A percentile compares a stretch with the other conserved stretches of the same genome.
Conservation (phyloP, 495 filamentous ascomycete species). For the Penicillium manginii region DNA sequence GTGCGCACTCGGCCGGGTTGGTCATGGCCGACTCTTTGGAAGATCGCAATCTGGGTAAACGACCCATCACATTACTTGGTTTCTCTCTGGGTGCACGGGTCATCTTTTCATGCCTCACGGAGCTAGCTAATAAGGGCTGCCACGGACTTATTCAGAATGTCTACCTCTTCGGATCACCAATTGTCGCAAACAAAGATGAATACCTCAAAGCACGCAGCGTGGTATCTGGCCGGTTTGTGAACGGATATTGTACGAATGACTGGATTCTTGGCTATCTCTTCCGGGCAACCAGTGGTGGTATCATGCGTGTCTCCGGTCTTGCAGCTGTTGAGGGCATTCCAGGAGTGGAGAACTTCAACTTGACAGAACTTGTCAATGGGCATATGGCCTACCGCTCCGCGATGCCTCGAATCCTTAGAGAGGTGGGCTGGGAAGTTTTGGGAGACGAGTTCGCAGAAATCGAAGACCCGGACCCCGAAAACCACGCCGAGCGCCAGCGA, state of each 20-base stretch:
- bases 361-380: slow-evolving; percentile 83
- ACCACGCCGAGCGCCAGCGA: slow-evolving; percentile 82
- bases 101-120: slow-evolving; percentile 89
- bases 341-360: slow-evolving; percentile 87
- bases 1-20: slow-evolving; percentile 85
- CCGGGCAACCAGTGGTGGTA: slow-evolving; percentile 89
- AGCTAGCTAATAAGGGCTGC: slow-evolving; percentile 87
- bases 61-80: slow-evolving; percentile 93
- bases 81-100: slow-evolving; percentile 92
- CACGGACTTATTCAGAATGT: slow-evolving; percentile 92
- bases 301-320: slow-evolving; percentile 89
- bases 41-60: slow-evolving; percentile 85
- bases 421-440: slow-evolving; percentile 86
- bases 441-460: slow-evolving; percentile 97
- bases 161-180: slow-evolving; percentile 88
- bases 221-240: slow-evolving; percentile 89
- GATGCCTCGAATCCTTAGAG: slow-evolving; percentile 84
- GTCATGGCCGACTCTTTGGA: slow-evolving; percentile 95
- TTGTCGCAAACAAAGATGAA: slow-evolving; percentile 92
- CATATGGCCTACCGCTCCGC: slow-evolving; percentile 96
- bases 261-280: slow-evolving; percentile 99
- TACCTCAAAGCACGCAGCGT: slow-evolving; percentile 79
- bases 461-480: slow-evolving; percentile 95
- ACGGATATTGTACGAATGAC: slow-evolving; percentile 91
- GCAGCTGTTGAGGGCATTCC: slow-evolving; percentile 75